Base-by-base conservation (phyloP, 164 flowering plant genomes). In the Houttuynia cordata region DNA sequence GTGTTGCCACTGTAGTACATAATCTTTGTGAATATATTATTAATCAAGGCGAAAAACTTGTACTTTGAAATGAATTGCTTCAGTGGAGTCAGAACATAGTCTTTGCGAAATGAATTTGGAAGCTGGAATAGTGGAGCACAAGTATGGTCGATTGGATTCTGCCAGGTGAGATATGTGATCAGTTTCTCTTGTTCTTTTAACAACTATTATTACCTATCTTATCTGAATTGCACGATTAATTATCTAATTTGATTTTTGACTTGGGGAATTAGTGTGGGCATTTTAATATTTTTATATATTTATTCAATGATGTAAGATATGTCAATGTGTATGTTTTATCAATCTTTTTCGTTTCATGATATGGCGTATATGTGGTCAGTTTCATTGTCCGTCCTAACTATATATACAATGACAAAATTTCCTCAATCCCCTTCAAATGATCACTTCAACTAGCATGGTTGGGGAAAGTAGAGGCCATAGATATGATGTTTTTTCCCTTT, bases 61-160 rank as follows among this genome's bases (percentile, higher is more conserved):
- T 74, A 74, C 19, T 62, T 67, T 50, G 76, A 72, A 58, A 75
- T 68, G 66, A 75, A 56, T 24, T 63, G 70, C 0, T 45, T 52
- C 19, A 64, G 60, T 53, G 81, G 78, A 50, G 60, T 74, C 12
- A 74, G 73, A 65, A 93, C 79, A 77, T 71, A 80, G 47, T 73
- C 87, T 20, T 93, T 86, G 96, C 80, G 87, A 85, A 78, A 72
- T 78, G 65, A 83, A 88, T 69, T 58, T 90, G 57, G 96, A 93
- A 76, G 83, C 84, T 58, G 96, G 97, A 53, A 67, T 88, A 8
- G 51, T 82, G 60, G 96, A 88, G 62, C 64, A 81, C 42, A 59
- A 73, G 2, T 93, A 86, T 74, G 88, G 88, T 9, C 79, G 91
- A 54, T 73, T 78, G 70, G 96, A 90, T 73, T 57, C 76, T 52